phyloP scores from a whole-genome alignment of 1,284 basidiomycete genomes.

The Retiboletus flavoniger region DNA sequence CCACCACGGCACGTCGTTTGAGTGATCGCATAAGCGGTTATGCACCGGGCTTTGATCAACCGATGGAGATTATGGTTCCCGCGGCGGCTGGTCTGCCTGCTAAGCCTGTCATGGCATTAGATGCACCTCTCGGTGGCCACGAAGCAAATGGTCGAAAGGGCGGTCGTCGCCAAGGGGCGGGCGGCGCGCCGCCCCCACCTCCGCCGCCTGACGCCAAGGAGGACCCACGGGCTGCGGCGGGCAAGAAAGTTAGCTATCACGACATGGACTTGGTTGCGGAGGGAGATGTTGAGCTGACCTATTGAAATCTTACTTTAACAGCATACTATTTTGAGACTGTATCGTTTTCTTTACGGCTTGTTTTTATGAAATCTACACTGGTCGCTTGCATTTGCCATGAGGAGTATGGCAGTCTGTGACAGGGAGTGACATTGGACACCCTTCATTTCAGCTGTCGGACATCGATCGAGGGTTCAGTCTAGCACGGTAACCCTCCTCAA shows the following conservation, averaged over 20 bases:
- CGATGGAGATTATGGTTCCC: constrained; percentile 48
- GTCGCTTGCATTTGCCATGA: constrained; percentile 28
- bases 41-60: constrained; percentile 51
- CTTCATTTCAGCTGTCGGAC: constrained; percentile 31
- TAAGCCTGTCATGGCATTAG: constrained; percentile 65
- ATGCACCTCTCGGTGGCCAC: constrained; percentile 47
- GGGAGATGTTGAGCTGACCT: constrained; percentile 78
- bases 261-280: constrained; percentile 87
- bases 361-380: constrained; percentile 31
- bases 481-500: constrained; percentile 16
- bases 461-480: constrained; percentile 34
- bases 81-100: constrained; percentile 71
- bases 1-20: constrained; percentile 55
- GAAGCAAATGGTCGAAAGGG: constrained; percentile 41
- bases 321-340: constrained; percentile 27
- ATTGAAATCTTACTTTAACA: constrained; percentile 45
- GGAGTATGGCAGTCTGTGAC: constrained; percentile 32
- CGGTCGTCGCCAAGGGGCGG: constrained; percentile 37
- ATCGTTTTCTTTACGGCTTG: constrained; percentile 14
- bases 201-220: constrained; percentile 84
- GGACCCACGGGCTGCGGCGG: constrained; percentile 80
- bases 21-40: constrained; percentile 77
- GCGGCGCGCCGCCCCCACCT: constrained; percentile 56
- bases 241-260: constrained; percentile 80
- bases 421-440: constrained; percentile 27